Evolutionary conservation across 1,284 basidiomycete genomes (phyloP).

Genomic region (Leccinum laetum): DNA sequence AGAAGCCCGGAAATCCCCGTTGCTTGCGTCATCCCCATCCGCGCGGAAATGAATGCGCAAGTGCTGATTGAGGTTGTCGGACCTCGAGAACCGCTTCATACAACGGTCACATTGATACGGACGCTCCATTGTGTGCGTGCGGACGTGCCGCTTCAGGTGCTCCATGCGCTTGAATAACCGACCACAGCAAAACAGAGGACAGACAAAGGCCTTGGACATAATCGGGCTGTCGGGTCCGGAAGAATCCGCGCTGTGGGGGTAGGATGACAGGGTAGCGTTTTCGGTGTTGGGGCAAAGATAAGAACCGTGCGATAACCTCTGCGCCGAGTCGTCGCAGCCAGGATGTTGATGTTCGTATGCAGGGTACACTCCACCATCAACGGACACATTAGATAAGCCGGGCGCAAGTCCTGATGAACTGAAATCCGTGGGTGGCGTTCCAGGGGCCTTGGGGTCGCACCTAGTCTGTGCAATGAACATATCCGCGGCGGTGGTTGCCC

Average conservation of each 20-base stretch:
- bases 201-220: conserved; percentile 69
- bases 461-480: conserved; percentile 64
- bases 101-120: conserved; percentile 78
- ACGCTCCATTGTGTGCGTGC: conserved; percentile 88
- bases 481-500: conserved; percentile 52
- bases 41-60: conserved; percentile 70
- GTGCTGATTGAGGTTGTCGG: conserved; percentile 86
- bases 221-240: conserved; percentile 22
- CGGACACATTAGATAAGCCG: conserved; percentile 20
- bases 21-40: conserved; percentile 30
- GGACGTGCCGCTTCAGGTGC: conserved; percentile 83
- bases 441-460: conserved; percentile 43
- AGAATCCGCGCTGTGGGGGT: conserved; percentile 21
- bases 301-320: conserved; percentile 17
- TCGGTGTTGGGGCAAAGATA: conserved; percentile 22
- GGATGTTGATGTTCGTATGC: conserved; percentile 24
- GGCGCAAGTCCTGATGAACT: conserved; percentile 22
- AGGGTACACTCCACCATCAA: conserved; percentile 18
- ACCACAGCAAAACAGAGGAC: conserved; percentile 79
- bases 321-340: conserved; percentile 18
- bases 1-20: conserved; percentile 26
- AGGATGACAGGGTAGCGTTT: conserved; percentile 17
- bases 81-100: conserved; percentile 78
- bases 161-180: conserved; percentile 88
- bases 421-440: conserved; percentile 21